phyloP scores from a whole-genome alignment of 164 flowering plant species.

The Piper longum region DNA sequence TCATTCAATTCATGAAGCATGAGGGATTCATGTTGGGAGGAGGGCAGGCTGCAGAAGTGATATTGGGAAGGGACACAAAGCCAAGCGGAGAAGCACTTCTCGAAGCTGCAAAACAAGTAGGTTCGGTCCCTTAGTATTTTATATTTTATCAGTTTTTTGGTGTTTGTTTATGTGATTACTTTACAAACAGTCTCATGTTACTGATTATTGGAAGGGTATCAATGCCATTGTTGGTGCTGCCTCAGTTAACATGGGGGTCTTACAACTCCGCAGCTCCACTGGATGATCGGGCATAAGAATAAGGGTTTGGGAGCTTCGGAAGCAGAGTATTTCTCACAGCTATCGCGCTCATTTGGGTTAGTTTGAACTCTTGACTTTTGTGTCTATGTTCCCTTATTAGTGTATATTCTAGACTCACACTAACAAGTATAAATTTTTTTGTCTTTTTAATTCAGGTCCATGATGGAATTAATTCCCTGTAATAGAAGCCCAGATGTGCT shows the following conservation, averaged over 20 bases:
- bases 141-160: background rate
- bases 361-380: constrained; percentile 5
- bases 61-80: constrained; percentile 89
- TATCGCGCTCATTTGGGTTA: constrained; percentile 65
- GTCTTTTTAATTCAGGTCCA: constrained; percentile 28
- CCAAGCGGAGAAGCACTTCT: constrained; percentile 83
- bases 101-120: constrained; percentile 77
- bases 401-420: background rate
- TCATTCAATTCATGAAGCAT: constrained; percentile 47
- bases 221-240: constrained; percentile 49
- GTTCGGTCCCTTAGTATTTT: background rate
- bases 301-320: constrained; percentile 52
- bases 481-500: constrained; percentile 5
- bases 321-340: constrained; percentile 50
- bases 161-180: background rate
- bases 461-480: constrained; percentile 55
- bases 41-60: constrained; percentile 29
- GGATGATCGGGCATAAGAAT: constrained; percentile 86
- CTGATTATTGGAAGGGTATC: constrained; percentile 41
- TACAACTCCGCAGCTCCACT: constrained; percentile 95
- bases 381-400: background rate
- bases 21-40: constrained; percentile 47
- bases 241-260: constrained; percentile 57
- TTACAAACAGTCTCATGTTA: background rate
- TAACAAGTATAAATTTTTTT: background rate